Percentiles rank a stretch among this genome's conserved stretches.
These are phyloP conservation scores for Fistulinella prunicolor DNA, from an alignment of 768 basidiomycete species.

Conservation along the genomic window DNA sequence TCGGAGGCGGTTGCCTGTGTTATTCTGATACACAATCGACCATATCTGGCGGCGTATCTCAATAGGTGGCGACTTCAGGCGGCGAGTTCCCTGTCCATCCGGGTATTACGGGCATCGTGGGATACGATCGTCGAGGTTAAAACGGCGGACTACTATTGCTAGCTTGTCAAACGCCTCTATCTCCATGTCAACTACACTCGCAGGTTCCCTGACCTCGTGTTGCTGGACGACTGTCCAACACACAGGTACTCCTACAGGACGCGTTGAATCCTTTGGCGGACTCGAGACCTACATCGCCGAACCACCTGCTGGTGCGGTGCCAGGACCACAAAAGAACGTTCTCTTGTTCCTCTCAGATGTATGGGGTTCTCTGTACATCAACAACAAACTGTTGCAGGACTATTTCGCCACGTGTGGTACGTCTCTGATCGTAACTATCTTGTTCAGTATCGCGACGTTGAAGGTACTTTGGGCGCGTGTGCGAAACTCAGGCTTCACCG, in stretches of 20 bases:
- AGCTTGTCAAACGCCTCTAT: too few relatives aligned
- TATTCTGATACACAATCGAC: too few relatives aligned
- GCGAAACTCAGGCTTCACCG: conserved; percentile 61
- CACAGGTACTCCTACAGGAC: conserved; percentile 45
- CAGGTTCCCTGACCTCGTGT: conserved; percentile 43
- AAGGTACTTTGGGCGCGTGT: too few relatives aligned
- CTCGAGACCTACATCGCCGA: conserved; percentile 55
- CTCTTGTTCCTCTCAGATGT: conserved; percentile 57
- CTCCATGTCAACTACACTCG: conserved; percentile 31
- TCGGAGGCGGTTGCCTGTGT: too few relatives aligned
- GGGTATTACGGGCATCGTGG: too few relatives aligned
- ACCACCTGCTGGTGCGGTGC: conserved; percentile 29
- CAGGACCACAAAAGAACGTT: conserved; percentile 37
- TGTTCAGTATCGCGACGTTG: too few relatives aligned
- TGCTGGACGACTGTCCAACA: conserved; percentile 53
- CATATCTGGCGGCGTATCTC: too few relatives aligned
- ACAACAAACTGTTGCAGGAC: conserved; percentile 58
- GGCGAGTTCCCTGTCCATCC: too few relatives aligned
- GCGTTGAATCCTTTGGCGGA: conserved; percentile 41
- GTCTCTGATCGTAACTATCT: too few relatives aligned
- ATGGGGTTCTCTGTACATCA: conserved; percentile 51
- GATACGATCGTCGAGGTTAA: too few relatives aligned
- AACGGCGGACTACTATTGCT: too few relatives aligned
- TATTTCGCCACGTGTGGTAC: conserved; percentile 59
- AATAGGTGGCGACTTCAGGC: too few relatives aligned